Base-by-base conservation (phyloP, 169 alveolate species). In the Plasmodium sp. region DNA sequence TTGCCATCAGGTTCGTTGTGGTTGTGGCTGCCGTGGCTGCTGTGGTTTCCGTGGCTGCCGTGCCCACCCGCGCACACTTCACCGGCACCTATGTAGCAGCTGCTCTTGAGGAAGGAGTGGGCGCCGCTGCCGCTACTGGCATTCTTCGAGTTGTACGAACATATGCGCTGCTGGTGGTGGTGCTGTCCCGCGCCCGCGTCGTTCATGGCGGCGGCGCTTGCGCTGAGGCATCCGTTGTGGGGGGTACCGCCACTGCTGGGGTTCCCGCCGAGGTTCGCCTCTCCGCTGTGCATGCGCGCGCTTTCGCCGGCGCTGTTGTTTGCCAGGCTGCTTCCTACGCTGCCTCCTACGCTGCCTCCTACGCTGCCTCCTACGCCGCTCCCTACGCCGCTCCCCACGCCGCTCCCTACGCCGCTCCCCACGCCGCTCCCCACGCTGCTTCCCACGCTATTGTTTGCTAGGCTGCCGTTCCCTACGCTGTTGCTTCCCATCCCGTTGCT, bases 81-180 rank as follows among this genome's bases (percentile, higher is more conserved):
- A 3, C 33, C 43, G 84, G 45, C 43, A n/a, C n/a, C n/a, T 6
- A 27, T 14, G 34, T 82, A 43, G 4, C 45, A 36, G 31, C 72
- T 79, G 22, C 31, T 79, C 71, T 82, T 82, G n/a, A 82, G 12
- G 16, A 82, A 31, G 16, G 91, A 82, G 43, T 82, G 34, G 2
- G 43, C 22, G 33, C 6, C 5, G 54, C 27, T 79, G 10, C 54
- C 51, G 27, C 16, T 81, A 81, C 45, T 81, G 62, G 18, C 33
- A 18, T 12, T 81, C 36, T 81, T 81, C n/a, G 86, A 41, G 71
- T 81, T 48, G 36, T 81, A 81, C 4, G 58, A 48, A 81, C 86
- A 34, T 12, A n/a, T 27, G 34, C 75, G 75, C 34, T 62, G 75
- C 75, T 62, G 75, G 2, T 56, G 72, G 31, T 10, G 72, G 4